Base-by-base conservation (phyloP, 2,329 filamentous ascomycete genomes). In the Pseudogymnoascus sp. region DNA sequence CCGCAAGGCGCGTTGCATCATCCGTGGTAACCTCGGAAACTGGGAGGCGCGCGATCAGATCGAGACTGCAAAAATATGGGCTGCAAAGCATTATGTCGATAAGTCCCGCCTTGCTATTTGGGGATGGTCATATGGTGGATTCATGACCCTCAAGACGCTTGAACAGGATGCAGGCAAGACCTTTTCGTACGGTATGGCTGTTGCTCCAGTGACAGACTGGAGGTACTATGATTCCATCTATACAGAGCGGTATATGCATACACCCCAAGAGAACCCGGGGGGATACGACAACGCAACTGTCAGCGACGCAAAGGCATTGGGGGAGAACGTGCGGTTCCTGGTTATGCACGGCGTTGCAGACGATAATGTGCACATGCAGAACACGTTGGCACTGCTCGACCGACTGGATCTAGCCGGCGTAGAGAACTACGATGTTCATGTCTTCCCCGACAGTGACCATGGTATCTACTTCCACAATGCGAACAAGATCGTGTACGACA, bases 181-280 rank as follows among this genome's bases (percentile, higher is more conserved):
- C 0, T 99, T 97, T 78, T 87, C 87, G 65, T 99, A 99, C 73
- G 95, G 94, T 67, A 96, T 99, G 89, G 92, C 95, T 6, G 95
- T 99, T 59, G 94, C 94, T 1, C 94, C 94, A 16, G 94, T 99
- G n/a, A 97, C 93, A 0, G 92, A 99, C 74, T 99, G 94, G 94
- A 83, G 89, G 62, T 96, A 89, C 75, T 99, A 99, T 76, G 90
- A 97, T 76, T 90, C 86, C 63, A 87, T 97, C 69, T 97, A 97
- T 77, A 95, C 92, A 0, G 92, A 97, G 76, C 86, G 94, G 36
- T 99, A 97, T 76, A 99, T 99, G 95, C 88, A 92, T 71, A 96
- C 87, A 1, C 94, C 94, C 1, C 86, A 95, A 71, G 80, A 89
- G 70, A 99, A 99, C 71, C 75, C 77, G 0, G 76, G 71, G 0